These are phyloP conservation scores for Cercospora zeae-maydis DNA, from an alignment of 2,329 filamentous ascomycete species.

Conservation along the genomic window DNA sequence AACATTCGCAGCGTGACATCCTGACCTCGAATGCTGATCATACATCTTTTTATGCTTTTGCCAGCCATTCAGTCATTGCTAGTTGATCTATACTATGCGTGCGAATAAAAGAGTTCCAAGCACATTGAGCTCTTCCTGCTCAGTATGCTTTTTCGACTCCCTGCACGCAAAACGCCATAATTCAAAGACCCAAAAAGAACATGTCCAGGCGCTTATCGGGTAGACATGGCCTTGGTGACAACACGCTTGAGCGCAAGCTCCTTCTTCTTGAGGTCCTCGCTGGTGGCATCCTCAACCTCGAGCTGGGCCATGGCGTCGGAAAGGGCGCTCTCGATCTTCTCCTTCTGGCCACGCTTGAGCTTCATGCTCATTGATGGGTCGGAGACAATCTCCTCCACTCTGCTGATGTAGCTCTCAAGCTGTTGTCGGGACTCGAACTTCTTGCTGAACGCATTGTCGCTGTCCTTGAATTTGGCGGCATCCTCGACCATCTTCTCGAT, in stretches of 20 bases:
- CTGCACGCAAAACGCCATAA: constrained; percentile 26
- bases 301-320: constrained; percentile 97
- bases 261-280: constrained; percentile 99
- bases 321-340: constrained; percentile 97
- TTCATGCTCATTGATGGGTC: constrained; percentile 94
- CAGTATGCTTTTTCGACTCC: constrained; percentile 21
- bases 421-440: constrained; percentile 98
- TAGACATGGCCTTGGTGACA: constrained; percentile 72
- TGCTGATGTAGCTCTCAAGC: constrained; percentile 97
- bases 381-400: constrained; percentile 97
- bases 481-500: constrained; percentile 98
- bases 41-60: constrained; percentile 29
- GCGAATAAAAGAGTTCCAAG: constrained; percentile 17
- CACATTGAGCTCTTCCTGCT: constrained; percentile 18
- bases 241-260: constrained; percentile 96
- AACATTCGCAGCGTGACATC: constrained; percentile 23
- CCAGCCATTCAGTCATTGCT: constrained; percentile 26
- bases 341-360: constrained; percentile 98
- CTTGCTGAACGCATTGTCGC: constrained; percentile 98
- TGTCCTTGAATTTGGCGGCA: constrained; percentile 97
- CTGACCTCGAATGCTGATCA: constrained; percentile 24
- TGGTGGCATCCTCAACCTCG: constrained; percentile 85
- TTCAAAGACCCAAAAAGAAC: constrained; percentile 19
- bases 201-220: constrained; percentile 31
- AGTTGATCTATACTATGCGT: constrained; percentile 26